Evolutionary conservation across 2,329 filamentous ascomycete genomes (phyloP), one percentile per base, ranked within the genome.

Genomic region (Talaromyces sp.): DNA sequence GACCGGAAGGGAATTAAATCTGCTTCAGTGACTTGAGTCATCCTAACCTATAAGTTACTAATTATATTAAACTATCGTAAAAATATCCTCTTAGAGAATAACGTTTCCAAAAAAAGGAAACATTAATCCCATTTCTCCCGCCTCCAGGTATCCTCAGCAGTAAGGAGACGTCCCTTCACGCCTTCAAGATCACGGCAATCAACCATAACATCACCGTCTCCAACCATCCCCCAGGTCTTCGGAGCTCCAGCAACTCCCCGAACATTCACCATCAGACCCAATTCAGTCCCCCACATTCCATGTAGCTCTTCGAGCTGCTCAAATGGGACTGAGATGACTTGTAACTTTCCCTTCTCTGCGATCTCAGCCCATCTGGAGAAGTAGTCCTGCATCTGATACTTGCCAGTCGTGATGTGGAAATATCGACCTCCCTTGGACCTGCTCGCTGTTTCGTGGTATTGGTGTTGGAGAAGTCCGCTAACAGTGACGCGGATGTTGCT

Each of bases 251-350:
- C 60, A 45, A 63, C 22, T 45, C 45, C 60, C 60, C 60, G 56
- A 15, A 63, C 45, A 34, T 63, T 63, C 34, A 63, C 60, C 60
- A 63, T 63, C 13, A 63, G 60, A 43, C 60, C 60, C 7, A 63
- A 43, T 15, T 63, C 60, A 40, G 60, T 56, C 1, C 60, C 49
- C 60, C 60, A 63, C 47, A 56, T 63, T 13, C 60, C 60, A 54
- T 63, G 34, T 10, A 63, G 49, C n/a, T 27, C 47, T 63, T 45
- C 47, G 11, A 56, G 56, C 36, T 63, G 49, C 25, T 63, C 60
- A 54, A 63, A 63, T 63, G 60, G 49, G 27, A 54, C 47, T 34
- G 60, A 54, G 25, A 63, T 4, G 13, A 63, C 25, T 54, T 63
- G 60, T 3, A 63, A 7, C 8, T 63, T 63, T 7, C 49, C 47